Evolutionary conservation across 2,329 filamentous ascomycete species (phyloP).

Genomic region (Cladosporium colombiae): DNA sequence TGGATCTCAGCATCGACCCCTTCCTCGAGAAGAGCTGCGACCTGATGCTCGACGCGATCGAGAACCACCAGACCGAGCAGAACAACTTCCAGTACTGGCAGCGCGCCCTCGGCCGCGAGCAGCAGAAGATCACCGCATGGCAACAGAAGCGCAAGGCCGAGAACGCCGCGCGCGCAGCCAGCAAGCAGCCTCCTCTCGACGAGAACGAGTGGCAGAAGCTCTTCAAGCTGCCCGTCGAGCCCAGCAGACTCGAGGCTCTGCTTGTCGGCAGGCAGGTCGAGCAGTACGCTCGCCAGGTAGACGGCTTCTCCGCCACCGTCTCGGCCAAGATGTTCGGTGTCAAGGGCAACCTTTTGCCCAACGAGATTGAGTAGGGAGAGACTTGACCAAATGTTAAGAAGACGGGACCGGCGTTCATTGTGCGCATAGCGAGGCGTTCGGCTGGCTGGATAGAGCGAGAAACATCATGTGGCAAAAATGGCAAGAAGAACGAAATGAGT

Average conservation of each 20-base stretch:
- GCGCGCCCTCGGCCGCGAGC: constrained; percentile 87
- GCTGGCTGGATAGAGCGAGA: constrained; percentile 19
- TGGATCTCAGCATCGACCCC: constrained; percentile 92
- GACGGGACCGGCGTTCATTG: constrained; percentile 18
- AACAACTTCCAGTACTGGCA: constrained; percentile 99
- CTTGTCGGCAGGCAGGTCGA: constrained; percentile 94
- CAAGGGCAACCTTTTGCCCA: constrained; percentile 65
- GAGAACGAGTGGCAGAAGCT: constrained; percentile 98
- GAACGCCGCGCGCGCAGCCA: constrained; percentile 78
- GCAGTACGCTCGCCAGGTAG: constrained; percentile 96
- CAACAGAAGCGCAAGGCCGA: constrained; percentile 95
- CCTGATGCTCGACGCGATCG: constrained; percentile 91
- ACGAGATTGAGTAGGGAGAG: constrained; percentile 13
- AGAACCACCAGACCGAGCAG: constrained; percentile 96
- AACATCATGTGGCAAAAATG: constrained; percentile 9
- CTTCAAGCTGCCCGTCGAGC: constrained; percentile 96
- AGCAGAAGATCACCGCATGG: constrained; percentile 95
- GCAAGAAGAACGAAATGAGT: not conserved
- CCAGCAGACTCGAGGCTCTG: constrained; percentile 88
- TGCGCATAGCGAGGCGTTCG: constrained; percentile 21
- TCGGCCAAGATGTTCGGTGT: constrained; percentile 98
- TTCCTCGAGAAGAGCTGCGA: constrained; percentile 99
- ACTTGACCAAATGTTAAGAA: constrained; percentile 14
- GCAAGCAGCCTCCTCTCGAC: constrained; percentile 85
- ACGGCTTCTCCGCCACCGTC: constrained; percentile 89